Base-by-base conservation (phyloP, 2,329 filamentous ascomycete genomes). In the Cladosporium sp. region DNA sequence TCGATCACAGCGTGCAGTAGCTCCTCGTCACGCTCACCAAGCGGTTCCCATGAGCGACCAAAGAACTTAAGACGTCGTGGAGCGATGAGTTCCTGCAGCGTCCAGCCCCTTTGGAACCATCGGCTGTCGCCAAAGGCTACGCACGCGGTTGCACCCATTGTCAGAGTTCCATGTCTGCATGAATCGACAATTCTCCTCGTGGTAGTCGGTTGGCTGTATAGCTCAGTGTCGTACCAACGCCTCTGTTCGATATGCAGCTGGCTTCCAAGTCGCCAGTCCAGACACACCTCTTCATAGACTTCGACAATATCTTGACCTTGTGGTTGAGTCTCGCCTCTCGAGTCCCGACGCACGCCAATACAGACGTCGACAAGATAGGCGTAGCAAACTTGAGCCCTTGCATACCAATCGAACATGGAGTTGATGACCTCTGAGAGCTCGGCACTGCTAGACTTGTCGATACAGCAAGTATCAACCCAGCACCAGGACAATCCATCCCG, bases 381-480 rank as follows among this genome's bases (percentile, higher is more conserved):
- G 28, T 64, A 68, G 52, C 66, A 68, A 12, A 38, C 14, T 12
- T 49, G 15, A 8, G 64, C 65, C 41, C 32, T 18, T 24, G 36
- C 12, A 38, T 68, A 68, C 66, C 66, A 66, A 18, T 28, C 21
- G 6, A 36, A 68, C 66, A 66, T 68, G 6, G 64, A 66, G 11
- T 66, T 68, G 54, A 68, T 68, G 7, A 64, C 66, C 21, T 66
- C 64, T 4, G 64, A 66, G 8, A 68, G 47, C 52, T 68, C 66
- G 34, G 67, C 67, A 28, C 58, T 65, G 26, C 61, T 67, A 15
- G 36, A 57, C 24, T 68, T 66, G 49, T 69, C 64, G 30, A 69
- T 69, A 59, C 68, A 69, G 58, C 66, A 68, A 14, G 68, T 69
- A 51, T 69, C 66, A 3, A 68, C 36, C 68, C 68, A 69, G n/a